phyloP scores from a whole-genome alignment of 345 rosid genomes.

The Gynandropsis gynandra region DNA sequence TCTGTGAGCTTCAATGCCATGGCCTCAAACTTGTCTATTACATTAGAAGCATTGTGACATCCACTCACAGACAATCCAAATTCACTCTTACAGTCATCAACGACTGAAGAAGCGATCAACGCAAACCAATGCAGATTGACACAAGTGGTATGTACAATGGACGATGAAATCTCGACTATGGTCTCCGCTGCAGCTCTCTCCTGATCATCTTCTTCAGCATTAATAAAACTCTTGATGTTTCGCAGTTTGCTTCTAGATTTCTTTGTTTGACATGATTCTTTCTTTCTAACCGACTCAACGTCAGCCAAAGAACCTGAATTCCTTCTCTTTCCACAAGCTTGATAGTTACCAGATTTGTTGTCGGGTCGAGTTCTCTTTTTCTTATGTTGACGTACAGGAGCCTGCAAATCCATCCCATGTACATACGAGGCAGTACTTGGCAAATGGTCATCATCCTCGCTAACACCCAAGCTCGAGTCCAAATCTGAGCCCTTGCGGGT shows the following conservation, averaged over 20 bases:
- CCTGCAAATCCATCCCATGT: too few species aligned
- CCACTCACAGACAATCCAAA: slow-evolving; percentile 22
- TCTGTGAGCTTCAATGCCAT: slow-evolving; percentile 37
- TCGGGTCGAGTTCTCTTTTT: slow-evolving; percentile 21
- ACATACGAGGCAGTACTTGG: too few species aligned
- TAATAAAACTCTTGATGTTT: slow-evolving; percentile 38
- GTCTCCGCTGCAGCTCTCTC: slow-evolving; percentile 42
- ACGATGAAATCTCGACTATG: slow-evolving; percentile 40
- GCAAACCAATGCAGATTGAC: slow-evolving; percentile 45
- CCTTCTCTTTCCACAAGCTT: slow-evolving; percentile 7
- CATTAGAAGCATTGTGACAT: slow-evolving; percentile 15
- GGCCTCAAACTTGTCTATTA: slow-evolving; percentile 40
- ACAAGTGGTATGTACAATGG: slow-evolving; percentile 2
- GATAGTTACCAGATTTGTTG: slow-evolving; percentile 15
- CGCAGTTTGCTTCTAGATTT: slow-evolving; percentile 16
- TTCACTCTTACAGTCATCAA: slow-evolving; percentile 27
- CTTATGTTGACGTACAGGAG: too few species aligned
- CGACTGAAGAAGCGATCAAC: slow-evolving; percentile 32
- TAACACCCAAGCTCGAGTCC: slow-evolving; percentile 5
- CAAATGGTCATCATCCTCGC: too few species aligned
- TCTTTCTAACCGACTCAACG: slow-evolving; percentile 7
- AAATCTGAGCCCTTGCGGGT: slow-evolving; percentile 10
- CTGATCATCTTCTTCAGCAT: slow-evolving; percentile 35
- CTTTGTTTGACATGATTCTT: slow-evolving; percentile 4
- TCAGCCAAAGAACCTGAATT: slow-evolving; percentile 12